Evolutionary conservation across 2,329 filamentous ascomycete species (phyloP).

Genomic region (Fusarium succisae): DNA sequence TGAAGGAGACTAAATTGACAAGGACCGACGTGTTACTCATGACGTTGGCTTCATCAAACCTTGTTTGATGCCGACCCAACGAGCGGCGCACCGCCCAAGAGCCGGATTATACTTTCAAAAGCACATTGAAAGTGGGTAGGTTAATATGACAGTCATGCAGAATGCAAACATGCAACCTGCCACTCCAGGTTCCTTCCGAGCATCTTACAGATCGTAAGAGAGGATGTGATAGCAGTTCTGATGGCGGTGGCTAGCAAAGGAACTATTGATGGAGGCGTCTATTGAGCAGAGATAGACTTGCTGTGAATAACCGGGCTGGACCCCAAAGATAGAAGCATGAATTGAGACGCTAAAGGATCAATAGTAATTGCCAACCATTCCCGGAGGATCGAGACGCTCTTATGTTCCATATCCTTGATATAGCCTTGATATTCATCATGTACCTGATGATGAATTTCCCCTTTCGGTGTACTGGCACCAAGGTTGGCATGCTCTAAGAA

Average conservation of each 20-base stretch:
- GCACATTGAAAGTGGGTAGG: constrained; percentile 4
- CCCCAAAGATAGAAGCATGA: constrained; percentile 18
- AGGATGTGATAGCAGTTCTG: not conserved
- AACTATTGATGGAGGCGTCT: constrained; percentile 18
- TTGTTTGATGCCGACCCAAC: constrained; percentile 1
- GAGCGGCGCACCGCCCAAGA: not conserved
- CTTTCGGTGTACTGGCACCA: not conserved
- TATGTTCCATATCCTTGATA: constrained; percentile 9
- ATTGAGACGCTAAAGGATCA: constrained; percentile 11
- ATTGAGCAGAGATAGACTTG: constrained; percentile 19
- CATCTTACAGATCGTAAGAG: not conserved
- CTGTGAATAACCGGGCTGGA: constrained; percentile 19
- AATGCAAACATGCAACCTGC: not conserved
- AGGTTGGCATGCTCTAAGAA: constrained; percentile 1
- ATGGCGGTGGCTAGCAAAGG: constrained; percentile 4
- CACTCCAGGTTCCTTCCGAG: not conserved
- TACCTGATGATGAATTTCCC: not conserved
- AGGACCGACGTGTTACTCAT: not conserved
- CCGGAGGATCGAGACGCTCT: not conserved
- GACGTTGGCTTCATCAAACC: constrained; percentile 12
- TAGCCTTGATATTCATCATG: not conserved
- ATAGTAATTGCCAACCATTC: constrained; percentile 1
- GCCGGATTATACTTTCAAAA: not conserved
- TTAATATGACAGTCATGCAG: constrained; percentile 4
- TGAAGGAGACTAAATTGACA: constrained; percentile 40